Base-by-base conservation (phyloP, 352 stramenopile genomes). In the Pythium biforme region DNA sequence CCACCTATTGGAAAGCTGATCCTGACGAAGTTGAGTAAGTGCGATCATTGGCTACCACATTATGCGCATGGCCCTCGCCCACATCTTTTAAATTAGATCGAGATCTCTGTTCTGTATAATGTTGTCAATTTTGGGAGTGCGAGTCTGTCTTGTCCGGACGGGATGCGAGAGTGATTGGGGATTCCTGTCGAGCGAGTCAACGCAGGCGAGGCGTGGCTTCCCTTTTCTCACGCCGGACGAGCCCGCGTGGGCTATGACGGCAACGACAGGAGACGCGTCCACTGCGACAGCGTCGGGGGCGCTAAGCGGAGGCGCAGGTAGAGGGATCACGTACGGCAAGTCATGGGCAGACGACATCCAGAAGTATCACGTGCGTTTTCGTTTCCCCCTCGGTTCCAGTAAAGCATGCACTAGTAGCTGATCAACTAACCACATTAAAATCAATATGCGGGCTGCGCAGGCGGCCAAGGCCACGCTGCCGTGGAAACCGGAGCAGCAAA, bases 401-500 rank as follows among this genome's bases (percentile, higher is more conserved):
- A 15, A 8, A 37, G 31, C 10, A 15, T 10, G 8, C 14, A 5
- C 1, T 1, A 1, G 31, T 8, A 37, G 31, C 31, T 37, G 8
- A 10, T 37, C 8, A 37, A 37, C 31, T 37, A 37, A 10, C 31
- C 3, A 37, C 7, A 12, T 37, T 12, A 11, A 37, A 5, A 37
- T 43, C 9, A 43, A 43, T n/a, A n/a, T 43, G n/a, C 10, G 4
- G 3, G 3, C 15, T 12, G 12, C 5, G 8, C 34, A 91, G 79
- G 66, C 76, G 45, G 78, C 77, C n/a, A 92, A 90, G 47, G 72
- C 68, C 11, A 70, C 75, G 12, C 43, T 92, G 15, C 83, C 80
- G n/a, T 92, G 83, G 83, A 33, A 37, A 12, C 72, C 75, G 2
- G 75, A 84, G 20, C 73, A 90, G 45, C 79, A 87, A 27, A 64